Evolutionary conservation across 2,329 filamentous ascomycete genomes (phyloP).

Genomic region (Orbilia javanica): DNA sequence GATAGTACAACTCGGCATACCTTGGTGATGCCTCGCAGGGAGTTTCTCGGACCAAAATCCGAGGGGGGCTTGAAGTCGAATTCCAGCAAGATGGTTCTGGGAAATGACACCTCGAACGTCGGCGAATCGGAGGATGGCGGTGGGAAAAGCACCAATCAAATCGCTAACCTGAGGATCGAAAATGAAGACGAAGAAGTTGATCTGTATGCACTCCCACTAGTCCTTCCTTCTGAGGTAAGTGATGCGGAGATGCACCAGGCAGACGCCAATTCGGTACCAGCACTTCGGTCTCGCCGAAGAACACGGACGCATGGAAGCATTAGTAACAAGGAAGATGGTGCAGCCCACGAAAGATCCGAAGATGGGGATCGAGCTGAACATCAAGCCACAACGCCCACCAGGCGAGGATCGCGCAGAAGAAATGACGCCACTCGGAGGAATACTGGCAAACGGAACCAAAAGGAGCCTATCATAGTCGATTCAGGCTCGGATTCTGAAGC

Average conservation of each 20-base stretch:
- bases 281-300: conserved; percentile 47
- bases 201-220: conserved; percentile 44
- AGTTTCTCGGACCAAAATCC: conserved; percentile 73
- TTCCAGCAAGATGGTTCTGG: conserved; percentile 55
- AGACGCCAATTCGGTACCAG: conserved; percentile 43
- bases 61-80: conserved; percentile 62
- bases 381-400: conserved; percentile 52
- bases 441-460: conserved; percentile 19
- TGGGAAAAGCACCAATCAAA: conserved; percentile 57
- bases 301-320: conserved; percentile 34
- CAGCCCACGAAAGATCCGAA: conserved; percentile 28
- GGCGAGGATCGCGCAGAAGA: conserved; percentile 33
- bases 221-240: conserved; percentile 6
- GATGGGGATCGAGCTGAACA: conserved; percentile 51
- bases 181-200: conserved; percentile 56
- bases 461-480: conserved; percentile 38
- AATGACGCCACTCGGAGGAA: conserved; percentile 44
- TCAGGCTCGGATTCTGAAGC: conserved; percentile 47
- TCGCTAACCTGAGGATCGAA: conserved; percentile 51
- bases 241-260: conserved; percentile 32
- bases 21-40: conserved; percentile 86
- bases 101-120: conserved; percentile 59
- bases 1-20: conserved; percentile 87
- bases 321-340: conserved; percentile 22
- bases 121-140: conserved; percentile 61